phyloP scores from a whole-genome alignment of 1,284 basidiomycete species.

The Athelia sp. region DNA sequence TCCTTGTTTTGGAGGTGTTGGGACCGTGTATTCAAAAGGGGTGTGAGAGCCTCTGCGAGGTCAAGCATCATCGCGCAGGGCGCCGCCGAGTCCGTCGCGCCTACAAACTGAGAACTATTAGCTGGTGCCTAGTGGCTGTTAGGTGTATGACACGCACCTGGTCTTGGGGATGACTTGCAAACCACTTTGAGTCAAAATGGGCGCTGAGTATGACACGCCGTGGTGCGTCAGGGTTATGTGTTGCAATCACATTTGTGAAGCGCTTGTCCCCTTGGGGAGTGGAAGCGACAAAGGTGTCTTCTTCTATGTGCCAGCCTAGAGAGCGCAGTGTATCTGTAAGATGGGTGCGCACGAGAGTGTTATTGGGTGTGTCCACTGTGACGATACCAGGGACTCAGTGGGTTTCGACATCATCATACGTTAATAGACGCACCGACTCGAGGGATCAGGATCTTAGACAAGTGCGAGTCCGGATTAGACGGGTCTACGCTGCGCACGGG shows the following conservation, averaged over 20 bases:
- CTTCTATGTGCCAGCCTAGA: slow-evolving; percentile 83
- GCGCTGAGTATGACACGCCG: slow-evolving; percentile 85
- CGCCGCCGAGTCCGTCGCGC: slow-evolving; percentile 96
- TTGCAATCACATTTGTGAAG: slow-evolving; percentile 93
- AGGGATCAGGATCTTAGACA: slow-evolving; percentile 80
- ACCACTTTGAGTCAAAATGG: slow-evolving; percentile 96
- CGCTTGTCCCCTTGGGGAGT: slow-evolving; percentile 82
- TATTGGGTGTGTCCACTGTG: slow-evolving; percentile 74
- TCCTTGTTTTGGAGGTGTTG: slow-evolving; percentile 49
- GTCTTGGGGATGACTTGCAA: slow-evolving; percentile 62
- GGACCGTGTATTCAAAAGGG: slow-evolving; percentile 60
- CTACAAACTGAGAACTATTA: slow-evolving; percentile 69
- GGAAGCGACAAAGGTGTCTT: slow-evolving; percentile 71
- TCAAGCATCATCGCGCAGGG: slow-evolving; percentile 94
- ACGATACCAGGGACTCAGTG: neutral
- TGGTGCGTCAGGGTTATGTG: slow-evolving; percentile 84
- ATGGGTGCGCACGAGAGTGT: slow-evolving; percentile 75
- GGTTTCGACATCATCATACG: neutral
- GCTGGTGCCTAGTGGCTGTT: neutral
- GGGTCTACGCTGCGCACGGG: slow-evolving; percentile 65
- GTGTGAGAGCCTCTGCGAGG: slow-evolving; percentile 76
- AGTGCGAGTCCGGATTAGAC: slow-evolving; percentile 60
- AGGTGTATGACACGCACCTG: slow-evolving; percentile 43
- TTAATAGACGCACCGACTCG: slow-evolving; percentile 56
- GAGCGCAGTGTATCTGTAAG: slow-evolving; percentile 64